Base-by-base conservation (phyloP, 1,284 basidiomycete species). In the Cryptococcus floricola region DNA sequence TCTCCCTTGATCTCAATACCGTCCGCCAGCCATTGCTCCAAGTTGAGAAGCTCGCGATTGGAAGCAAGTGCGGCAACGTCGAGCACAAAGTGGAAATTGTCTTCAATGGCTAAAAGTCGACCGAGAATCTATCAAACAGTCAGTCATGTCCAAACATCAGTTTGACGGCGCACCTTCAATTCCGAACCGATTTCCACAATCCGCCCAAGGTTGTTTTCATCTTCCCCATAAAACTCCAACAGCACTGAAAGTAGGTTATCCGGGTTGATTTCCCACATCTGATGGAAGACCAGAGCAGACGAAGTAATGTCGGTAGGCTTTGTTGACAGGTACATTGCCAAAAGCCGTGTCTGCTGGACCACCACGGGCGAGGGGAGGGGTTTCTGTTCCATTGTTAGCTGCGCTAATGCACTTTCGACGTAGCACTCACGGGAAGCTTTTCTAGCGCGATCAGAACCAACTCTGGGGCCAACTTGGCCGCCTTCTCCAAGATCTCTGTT, bases 171-270 rank as follows among this genome's bases (percentile, higher is more conserved):
- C 70, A 89, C 91, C 80, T 94, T 93, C 58, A 98, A 82, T 67
- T 97, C 94, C 73, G 94, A 89, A 2, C 91, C 93, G 39, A 98
- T 89, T 70, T 98, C 96, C 50, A 98, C 80, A 49, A 99, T 92
- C 46, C 93, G 84, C 25, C 89, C 92, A 56, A 98, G 89, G 71
- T 98, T 97, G 65, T 92, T 83, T 55, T 91, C 90, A 66, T 87
- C 92, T 70, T 95, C 92, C 50, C 87, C 83, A 75, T 98, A 98
- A 71, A 93, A 94, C 66, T 91, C 89, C 49, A 87, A 84, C 75
- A 98, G 88, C 2, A 91, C 89, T 54, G 87, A 84, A 8, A 91
- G 86, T 49, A 98, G 83, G 70, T 93, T 89, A 0, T 85, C 80
- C 1, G 88, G 88, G 67, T 94, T 86, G 49, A 89, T 88, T 69